Percentiles rank a stretch among this genome's conserved stretches.
phyloP scores from a whole-genome alignment of 1,284 basidiomycete genomes.

The Wallemia hederae region DNA sequence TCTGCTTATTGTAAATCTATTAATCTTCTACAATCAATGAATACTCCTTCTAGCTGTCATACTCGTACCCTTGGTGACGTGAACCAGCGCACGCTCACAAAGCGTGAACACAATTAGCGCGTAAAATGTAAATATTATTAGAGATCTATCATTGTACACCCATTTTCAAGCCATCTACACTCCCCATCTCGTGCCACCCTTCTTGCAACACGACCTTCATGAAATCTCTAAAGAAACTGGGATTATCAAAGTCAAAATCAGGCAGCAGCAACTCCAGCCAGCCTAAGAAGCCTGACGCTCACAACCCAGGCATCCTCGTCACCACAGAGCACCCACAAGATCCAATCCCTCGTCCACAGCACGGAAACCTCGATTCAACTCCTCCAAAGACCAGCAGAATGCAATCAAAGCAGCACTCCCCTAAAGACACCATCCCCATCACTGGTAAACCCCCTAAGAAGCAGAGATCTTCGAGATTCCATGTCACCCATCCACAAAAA shows the following conservation, averaged over 20 bases:
- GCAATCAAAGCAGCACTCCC: background rate
- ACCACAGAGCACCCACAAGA: background rate
- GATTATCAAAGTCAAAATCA: background rate
- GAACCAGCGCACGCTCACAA: too few species aligned
- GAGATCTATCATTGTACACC: too few species aligned
- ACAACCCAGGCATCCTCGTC: background rate
- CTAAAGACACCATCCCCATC: slow-evolving; percentile 82
- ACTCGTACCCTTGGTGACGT: too few species aligned
- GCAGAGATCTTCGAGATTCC: slow-evolving; percentile 80
- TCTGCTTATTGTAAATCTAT: background rate
- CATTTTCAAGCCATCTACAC: too few species aligned
- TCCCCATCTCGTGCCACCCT: background rate
- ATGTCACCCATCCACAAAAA: slow-evolving; percentile 84
- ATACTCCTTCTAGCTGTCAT: too few species aligned
- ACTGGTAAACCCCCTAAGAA: slow-evolving; percentile 83
- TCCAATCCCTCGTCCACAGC: background rate
- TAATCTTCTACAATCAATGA: background rate
- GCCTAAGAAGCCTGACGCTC: background rate
- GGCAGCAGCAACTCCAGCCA: background rate
- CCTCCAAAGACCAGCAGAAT: background rate
- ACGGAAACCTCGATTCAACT: background rate
- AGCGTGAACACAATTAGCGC: too few species aligned
- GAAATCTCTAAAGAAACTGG: background rate
- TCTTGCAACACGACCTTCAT: background rate
- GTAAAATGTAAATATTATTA: too few species aligned